These are phyloP conservation scores for Rhododendron kiyosumense DNA, from an alignment of 148 eudicot genomes.

Conservation along the genomic window DNA sequence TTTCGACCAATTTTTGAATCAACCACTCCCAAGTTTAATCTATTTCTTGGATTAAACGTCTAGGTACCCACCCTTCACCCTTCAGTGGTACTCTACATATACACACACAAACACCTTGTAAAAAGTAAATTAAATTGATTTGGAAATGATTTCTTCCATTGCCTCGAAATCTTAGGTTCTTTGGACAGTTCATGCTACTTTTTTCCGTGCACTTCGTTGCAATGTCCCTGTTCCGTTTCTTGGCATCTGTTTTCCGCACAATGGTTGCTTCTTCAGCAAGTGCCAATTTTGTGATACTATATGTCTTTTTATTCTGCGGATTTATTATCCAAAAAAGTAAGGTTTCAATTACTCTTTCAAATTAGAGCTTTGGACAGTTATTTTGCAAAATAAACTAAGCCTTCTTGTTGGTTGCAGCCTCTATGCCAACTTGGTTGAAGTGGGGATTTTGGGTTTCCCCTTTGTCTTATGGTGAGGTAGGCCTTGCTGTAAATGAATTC, in stretches of 20 bases:
- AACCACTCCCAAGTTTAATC: background rate
- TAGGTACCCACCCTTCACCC: background rate
- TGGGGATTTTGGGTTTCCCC: conserved; percentile 87
- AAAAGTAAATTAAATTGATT: background rate
- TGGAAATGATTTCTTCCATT: background rate
- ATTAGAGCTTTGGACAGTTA: background rate
- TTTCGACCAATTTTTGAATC: background rate
- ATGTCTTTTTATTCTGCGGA: conserved; percentile 57
- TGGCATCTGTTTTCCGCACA: conserved; percentile 54
- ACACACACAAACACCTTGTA: background rate
- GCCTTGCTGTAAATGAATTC: conserved; percentile 72
- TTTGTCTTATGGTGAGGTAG: conserved; percentile 72
- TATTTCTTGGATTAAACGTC: background rate
- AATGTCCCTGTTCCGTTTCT: conserved; percentile 63
- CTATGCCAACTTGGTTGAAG: conserved; percentile 76
- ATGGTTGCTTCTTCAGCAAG: conserved; percentile 49
- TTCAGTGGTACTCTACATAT: background rate
- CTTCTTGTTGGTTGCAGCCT: conserved; percentile 42
- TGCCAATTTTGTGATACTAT: conserved; percentile 36
- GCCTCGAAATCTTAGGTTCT: conserved; percentile 36
- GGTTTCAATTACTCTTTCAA: conserved; percentile 9
- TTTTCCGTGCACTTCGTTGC: conserved; percentile 58
- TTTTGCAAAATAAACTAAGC: background rate
- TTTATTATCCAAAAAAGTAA: conserved; percentile 65
- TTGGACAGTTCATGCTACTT: conserved; percentile 57